A percentile compares a stretch with the other conserved stretches of the same genome.
phyloP scores from a whole-genome alignment of 306 rosid genomes.

The Lathyrus aphaca region DNA sequence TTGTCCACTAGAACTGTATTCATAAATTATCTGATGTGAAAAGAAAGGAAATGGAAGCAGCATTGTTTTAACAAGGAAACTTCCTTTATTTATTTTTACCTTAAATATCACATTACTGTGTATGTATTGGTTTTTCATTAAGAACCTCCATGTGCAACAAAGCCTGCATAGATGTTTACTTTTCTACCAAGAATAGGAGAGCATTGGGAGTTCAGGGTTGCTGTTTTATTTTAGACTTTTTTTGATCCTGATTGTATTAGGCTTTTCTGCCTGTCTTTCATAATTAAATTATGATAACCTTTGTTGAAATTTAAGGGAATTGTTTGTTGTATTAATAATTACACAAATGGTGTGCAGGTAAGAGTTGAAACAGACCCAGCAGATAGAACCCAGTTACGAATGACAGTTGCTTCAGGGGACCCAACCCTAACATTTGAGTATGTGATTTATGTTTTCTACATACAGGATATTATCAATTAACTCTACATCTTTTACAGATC shows the following conservation, averaged over 20 bases:
- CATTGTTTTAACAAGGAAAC: not conserved
- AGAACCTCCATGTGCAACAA: slow-evolving; percentile 6
- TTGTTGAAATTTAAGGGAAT: slow-evolving; percentile 8
- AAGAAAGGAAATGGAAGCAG: slow-evolving; percentile 19
- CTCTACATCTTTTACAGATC: slow-evolving; percentile 3
- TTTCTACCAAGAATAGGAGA: not conserved
- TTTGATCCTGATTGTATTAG: not conserved
- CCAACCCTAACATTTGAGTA: slow-evolving; percentile 88
- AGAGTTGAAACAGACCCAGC: slow-evolving; percentile 99
- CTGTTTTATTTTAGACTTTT: slow-evolving; percentile 6
- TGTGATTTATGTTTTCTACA: slow-evolving; percentile 42
- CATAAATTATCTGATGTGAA: slow-evolving; percentile 7
- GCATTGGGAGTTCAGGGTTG: slow-evolving; percentile 7
- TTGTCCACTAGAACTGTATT: slow-evolving; percentile 3
- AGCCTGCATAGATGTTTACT: not conserved
- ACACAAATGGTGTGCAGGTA: slow-evolving; percentile 51
- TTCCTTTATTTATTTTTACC: not conserved
- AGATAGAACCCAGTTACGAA: slow-evolving; percentile 95
- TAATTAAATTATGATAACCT: slow-evolving; percentile 28
- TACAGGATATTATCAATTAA: not conserved
- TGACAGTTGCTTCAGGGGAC: slow-evolving; percentile 99
- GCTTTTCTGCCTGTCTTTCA: not conserved
- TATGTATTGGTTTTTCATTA: slow-evolving; percentile 18
- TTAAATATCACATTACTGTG: not conserved
- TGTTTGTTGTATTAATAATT: slow-evolving; percentile 32